phyloP scores from a whole-genome alignment of 352 stramenopile species.

The Phytophthora chlamydospora region DNA sequence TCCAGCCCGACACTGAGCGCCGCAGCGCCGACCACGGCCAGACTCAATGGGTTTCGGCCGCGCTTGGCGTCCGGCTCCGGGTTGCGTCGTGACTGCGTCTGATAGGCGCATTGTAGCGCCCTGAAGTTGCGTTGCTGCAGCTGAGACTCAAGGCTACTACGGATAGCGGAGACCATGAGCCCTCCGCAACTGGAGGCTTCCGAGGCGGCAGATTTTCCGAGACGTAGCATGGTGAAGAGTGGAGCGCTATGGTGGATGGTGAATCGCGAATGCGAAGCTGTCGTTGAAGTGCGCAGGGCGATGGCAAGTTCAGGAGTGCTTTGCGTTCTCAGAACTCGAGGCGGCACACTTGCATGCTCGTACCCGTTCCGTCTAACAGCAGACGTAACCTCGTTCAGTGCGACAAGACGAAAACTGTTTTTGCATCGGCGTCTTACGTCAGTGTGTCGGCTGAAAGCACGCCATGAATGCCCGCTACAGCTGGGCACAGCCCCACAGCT shows the following conservation, averaged over 20 bases:
- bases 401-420: conserved; percentile 2
- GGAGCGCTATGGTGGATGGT: background rate
- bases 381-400: conserved; percentile 19
- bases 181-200: conserved; percentile 24
- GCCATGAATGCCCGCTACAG: background rate
- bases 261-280: background rate
- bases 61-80: conserved; percentile 16
- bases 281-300: background rate
- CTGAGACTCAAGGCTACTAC: conserved; percentile 24
- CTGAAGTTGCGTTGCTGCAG: conserved; percentile 21
- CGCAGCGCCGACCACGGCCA: conserved; percentile 55
- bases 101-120: conserved; percentile 36
- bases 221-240: conserved; percentile 31
- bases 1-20: conserved; percentile 53
- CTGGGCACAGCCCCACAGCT: conserved; percentile 5
- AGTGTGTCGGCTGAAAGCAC: conserved; percentile 1
- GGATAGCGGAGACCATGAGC: conserved; percentile 17
- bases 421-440: conserved; percentile 22
- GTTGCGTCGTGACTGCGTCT: conserved; percentile 38
- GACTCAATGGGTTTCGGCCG: conserved; percentile 35
- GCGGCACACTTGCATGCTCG: conserved; percentile 21
- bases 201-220: conserved; percentile 29
- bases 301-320: background rate
- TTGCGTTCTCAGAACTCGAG: conserved; percentile 25
- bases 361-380: conserved; percentile 8